A percentile compares a stretch with the other conserved stretches of the same genome.
Evolutionary conservation across 768 basidiomycete species (phyloP).

Genomic region (Kwoniella sp.): DNA sequence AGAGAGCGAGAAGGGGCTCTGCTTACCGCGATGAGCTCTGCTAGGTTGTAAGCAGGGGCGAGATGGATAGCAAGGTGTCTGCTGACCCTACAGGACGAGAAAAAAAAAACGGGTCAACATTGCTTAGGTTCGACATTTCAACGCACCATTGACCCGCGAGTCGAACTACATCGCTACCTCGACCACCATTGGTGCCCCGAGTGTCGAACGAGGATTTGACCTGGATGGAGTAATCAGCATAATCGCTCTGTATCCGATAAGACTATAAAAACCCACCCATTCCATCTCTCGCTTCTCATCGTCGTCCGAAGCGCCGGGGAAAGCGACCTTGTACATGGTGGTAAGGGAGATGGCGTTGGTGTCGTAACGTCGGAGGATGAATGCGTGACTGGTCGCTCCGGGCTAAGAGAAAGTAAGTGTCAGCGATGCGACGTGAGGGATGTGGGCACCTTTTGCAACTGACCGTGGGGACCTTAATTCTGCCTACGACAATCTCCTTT

Average conservation of each 20-base stretch:
- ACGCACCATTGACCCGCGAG: constrained; percentile 81
- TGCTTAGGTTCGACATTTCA: background rate
- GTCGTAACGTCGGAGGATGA: constrained; percentile 90
- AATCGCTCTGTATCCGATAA: no score
- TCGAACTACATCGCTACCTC: constrained; percentile 69
- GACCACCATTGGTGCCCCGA: constrained; percentile 69
- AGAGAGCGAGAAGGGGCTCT: background rate
- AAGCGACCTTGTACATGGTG: constrained; percentile 95
- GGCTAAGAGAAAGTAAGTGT: constrained; percentile 11
- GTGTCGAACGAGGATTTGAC: constrained; percentile 75
- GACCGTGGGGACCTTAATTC: constrained; percentile 88
- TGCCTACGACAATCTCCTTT: constrained; percentile 81
- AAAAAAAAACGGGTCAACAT: constrained; percentile 6
- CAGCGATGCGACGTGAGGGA: constrained; percentile 12
- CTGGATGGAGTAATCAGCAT: no score
- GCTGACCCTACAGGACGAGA: constrained; percentile 43
- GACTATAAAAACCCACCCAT: constrained; percentile 62
- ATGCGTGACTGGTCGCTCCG: constrained; percentile 71
- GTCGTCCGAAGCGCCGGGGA: constrained; percentile 73
- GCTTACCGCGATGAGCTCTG: constrained; percentile 55
- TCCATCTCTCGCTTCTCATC: constrained; percentile 77
- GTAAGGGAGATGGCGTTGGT: constrained; percentile 88
- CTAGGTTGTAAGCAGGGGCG: constrained; percentile 69
- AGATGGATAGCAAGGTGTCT: constrained; percentile 65
- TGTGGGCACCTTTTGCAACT: constrained; percentile 9